phyloP scores from a whole-genome alignment of 768 basidiomycete genomes.

The Boletales sp. region DNA sequence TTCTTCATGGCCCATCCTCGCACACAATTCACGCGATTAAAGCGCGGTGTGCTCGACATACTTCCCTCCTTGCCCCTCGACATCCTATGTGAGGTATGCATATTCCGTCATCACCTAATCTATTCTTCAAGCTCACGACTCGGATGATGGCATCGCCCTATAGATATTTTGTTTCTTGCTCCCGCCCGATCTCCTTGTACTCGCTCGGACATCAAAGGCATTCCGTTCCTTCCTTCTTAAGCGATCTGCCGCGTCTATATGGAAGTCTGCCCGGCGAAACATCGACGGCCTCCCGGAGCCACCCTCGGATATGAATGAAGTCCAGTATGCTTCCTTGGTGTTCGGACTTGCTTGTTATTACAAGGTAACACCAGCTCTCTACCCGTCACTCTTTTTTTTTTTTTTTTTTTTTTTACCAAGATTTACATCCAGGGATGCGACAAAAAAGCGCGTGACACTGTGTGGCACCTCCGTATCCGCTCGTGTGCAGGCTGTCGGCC shows the following conservation, averaged over 20 bases:
- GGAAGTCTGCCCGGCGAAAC: constrained; percentile 33
- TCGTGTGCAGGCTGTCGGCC: constrained; percentile 26
- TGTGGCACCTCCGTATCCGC: constrained; percentile 33
- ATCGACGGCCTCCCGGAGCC: constrained; percentile 41
- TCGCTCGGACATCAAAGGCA: constrained; percentile 40
- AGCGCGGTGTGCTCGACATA: constrained; percentile 15
- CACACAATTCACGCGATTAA: background rate
- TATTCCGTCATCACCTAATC: background rate
- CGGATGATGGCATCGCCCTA: background rate
- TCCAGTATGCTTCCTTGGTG: constrained; percentile 47
- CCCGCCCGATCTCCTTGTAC: constrained; percentile 43
- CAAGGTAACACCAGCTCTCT: constrained; percentile 8
- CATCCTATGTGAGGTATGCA: constrained; percentile 24
- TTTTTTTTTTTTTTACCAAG: constrained; percentile 2
- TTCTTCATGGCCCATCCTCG: constrained; percentile 8
- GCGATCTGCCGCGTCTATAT: constrained; percentile 26
- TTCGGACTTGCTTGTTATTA: constrained; percentile 47
- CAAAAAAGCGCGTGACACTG: constrained; percentile 22
- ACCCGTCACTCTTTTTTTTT: background rate
- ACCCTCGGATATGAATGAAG: constrained; percentile 45
- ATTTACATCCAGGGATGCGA: constrained; percentile 19
- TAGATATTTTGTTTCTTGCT: constrained; percentile 44
- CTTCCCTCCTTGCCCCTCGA: constrained; percentile 37
- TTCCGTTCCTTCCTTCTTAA: constrained; percentile 40
- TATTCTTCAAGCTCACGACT: too few species aligned